These are phyloP conservation scores for Ustilago curta DNA, from an alignment of 1,284 basidiomycete genomes.

Conservation along the genomic window DNA sequence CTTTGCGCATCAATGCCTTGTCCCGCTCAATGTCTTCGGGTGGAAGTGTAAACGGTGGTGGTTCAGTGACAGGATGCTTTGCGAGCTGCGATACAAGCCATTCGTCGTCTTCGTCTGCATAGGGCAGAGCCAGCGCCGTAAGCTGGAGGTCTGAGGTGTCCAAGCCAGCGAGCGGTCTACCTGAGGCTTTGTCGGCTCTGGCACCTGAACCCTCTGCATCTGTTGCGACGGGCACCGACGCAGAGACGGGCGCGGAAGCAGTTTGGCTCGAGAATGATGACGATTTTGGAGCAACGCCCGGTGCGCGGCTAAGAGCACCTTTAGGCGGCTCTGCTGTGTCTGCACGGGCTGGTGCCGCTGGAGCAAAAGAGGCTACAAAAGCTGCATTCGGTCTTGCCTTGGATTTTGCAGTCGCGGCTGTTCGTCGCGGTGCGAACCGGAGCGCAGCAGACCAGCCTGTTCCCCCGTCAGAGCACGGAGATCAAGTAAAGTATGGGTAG, in stretches of 20 bases:
- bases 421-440: slow-evolving; percentile 56
- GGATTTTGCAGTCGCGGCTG: slow-evolving; percentile 20
- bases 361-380: slow-evolving; percentile 39
- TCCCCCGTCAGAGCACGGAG: neutral
- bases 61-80: slow-evolving; percentile 16
- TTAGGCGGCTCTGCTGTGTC: slow-evolving; percentile 4
- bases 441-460: slow-evolving; percentile 61
- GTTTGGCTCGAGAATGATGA: neutral
- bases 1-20: slow-evolving; percentile 17
- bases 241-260: neutral
- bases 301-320: slow-evolving; percentile 20
- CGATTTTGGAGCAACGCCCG: slow-evolving; percentile 20
- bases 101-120: slow-evolving; percentile 21
- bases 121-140: slow-evolving; percentile 26
- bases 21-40: slow-evolving; percentile 40
- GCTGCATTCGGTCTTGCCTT: slow-evolving; percentile 42
- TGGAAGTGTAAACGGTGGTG: slow-evolving; percentile 33
- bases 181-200: too few relatives aligned
- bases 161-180: neutral
- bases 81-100: slow-evolving; percentile 17
- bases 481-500: slow-evolving; percentile 1
- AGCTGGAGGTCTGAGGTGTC: slow-evolving; percentile 23
- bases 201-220: neutral
- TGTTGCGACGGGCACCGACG: neutral
- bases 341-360: neutral